Conservation (phyloP, 768 basidiomycete genomes). For the Boletus tylopilopsis region DNA sequence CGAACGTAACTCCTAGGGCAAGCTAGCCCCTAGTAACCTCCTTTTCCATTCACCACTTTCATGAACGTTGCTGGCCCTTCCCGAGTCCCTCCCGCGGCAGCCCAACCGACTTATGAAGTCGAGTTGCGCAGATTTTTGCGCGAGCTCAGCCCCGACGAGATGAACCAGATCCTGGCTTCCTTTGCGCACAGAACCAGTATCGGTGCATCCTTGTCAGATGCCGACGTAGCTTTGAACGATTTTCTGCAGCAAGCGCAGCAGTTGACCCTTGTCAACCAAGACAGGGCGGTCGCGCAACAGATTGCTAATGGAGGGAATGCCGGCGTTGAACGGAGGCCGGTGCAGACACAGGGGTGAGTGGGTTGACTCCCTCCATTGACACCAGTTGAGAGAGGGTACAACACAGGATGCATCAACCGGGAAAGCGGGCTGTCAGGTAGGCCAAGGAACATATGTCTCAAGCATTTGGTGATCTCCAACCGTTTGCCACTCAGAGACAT, state of each 20-base stretch:
- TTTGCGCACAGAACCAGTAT: slow-evolving; percentile 1
- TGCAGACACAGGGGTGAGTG: too few species aligned
- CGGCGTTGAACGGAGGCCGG: too few species aligned
- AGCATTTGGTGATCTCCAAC: not conserved
- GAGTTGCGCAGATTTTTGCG: slow-evolving; percentile 20
- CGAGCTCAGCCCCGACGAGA: slow-evolving; percentile 16
- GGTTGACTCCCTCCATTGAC: too few species aligned
- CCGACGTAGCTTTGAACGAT: slow-evolving; percentile 22
- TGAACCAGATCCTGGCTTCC: slow-evolving; percentile 13
- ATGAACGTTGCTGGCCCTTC: slow-evolving; percentile 26
- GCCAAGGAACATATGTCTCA: slow-evolving; percentile 2
- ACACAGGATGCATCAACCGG: not conserved
- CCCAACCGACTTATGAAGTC: slow-evolving; percentile 21
- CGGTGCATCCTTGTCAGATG: slow-evolving; percentile 16
- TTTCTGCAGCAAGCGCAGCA: slow-evolving; percentile 23
- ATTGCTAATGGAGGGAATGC: slow-evolving; percentile 6
- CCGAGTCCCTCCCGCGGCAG: slow-evolving; percentile 1
- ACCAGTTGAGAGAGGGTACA: too few species aligned
- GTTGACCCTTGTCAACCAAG: slow-evolving; percentile 15
- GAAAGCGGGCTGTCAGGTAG: not conserved
- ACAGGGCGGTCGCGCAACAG: slow-evolving; percentile 20
- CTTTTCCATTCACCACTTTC: too few species aligned
- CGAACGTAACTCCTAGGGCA: too few species aligned
- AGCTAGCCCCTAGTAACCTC: too few species aligned
- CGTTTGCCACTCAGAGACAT: too few species aligned